Base-by-base conservation (phyloP, 352 stramenopile species). In the Globisporangium uncinulatum region DNA sequence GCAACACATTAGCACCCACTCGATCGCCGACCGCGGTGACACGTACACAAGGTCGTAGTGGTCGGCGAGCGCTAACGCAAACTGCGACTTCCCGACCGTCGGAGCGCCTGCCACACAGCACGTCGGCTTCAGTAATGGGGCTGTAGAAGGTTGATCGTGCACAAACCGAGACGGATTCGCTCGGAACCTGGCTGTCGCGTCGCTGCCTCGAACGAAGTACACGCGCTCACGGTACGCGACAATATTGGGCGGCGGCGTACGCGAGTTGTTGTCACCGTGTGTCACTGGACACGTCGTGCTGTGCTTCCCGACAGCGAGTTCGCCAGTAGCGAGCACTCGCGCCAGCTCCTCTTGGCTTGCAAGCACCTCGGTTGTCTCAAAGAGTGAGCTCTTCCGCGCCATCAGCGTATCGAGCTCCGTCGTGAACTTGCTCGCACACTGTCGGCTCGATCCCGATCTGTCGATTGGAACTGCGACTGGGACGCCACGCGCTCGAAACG, bases 1-100 rank as follows among this genome's bases (percentile, higher is more conserved):
- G n/a, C 84, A 72, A 47, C 78, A 87, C 45, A 86, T 74, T 7
- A 71, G 17, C 4, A 80, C 71, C 81, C 81, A 91, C 8, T 76
- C 64, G 29, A 87, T 54, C 6, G 81, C 73, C 11, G 24, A 63
- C 29, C 56, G 49, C 8, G 78, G 76, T 2, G 74, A 87, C 32
- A 89, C 74, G 46, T 67, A 67, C 39, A 61, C 61, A 19, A 67
- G 61, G 15, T 46, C 47, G 50, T 55, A 67, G 17, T 56, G 62
- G 4, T 29, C 14, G 2, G 56, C 48, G 5, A 67, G 56, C 5
- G 51, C 56, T 7, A 37, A 14, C 3, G 56, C 61, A 21, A 67
- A 56, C 19, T 37, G 52, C 39, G 61, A 63, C 39, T 67, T 67
- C 17, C 56, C 61, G 0, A 47, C 57, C 36, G 37, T 14, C 14